Evolutionary conservation across 495 filamentous ascomycete genomes (phyloP).

Genomic region (Tuber calosporum): DNA sequence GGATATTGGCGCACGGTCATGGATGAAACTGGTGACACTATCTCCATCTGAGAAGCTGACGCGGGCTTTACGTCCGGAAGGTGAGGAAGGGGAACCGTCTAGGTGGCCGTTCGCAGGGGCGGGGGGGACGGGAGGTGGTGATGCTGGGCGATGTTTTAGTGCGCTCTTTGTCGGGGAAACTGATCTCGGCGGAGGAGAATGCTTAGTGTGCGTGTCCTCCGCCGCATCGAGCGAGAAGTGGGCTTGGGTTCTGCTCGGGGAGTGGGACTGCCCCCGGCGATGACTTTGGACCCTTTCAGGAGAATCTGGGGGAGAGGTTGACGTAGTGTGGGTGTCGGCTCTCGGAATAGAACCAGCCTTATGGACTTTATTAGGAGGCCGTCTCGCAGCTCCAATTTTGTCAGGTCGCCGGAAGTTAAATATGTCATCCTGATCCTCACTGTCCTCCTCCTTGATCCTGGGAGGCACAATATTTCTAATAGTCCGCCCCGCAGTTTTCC

Average conservation of each 20-base stretch:
- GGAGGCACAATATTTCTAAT: not conserved
- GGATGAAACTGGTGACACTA: conserved; percentile 16
- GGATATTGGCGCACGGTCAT: conserved; percentile 9
- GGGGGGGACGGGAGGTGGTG: not conserved
- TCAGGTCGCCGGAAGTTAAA: conserved; percentile 7
- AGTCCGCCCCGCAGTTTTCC: not conserved
- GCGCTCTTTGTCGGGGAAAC: conserved; percentile 30
- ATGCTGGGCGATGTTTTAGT: conserved; percentile 19
- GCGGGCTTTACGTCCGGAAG: conserved; percentile 6
- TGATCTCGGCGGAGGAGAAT: conserved; percentile 30
- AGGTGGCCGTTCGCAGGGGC: not conserved
- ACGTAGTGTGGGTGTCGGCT: not conserved
- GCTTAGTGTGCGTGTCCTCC: conserved; percentile 10
- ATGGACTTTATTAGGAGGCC: not conserved
- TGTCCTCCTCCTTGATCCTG: conserved; percentile 7
- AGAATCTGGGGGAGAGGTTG: not conserved
- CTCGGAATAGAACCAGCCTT: not conserved
- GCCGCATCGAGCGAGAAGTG: not conserved
- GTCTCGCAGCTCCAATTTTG: not conserved
- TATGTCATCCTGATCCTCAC: conserved; percentile 18
- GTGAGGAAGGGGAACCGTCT: not conserved
- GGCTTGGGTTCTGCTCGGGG: conserved; percentile 5
- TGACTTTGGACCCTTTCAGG: not conserved
- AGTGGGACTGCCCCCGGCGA: not conserved
- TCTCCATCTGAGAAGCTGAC: conserved; percentile 40